These are phyloP conservation scores for Themeda triandra DNA, from an alignment of 176 grass and related monocot species.

Conservation along the genomic window DNA sequence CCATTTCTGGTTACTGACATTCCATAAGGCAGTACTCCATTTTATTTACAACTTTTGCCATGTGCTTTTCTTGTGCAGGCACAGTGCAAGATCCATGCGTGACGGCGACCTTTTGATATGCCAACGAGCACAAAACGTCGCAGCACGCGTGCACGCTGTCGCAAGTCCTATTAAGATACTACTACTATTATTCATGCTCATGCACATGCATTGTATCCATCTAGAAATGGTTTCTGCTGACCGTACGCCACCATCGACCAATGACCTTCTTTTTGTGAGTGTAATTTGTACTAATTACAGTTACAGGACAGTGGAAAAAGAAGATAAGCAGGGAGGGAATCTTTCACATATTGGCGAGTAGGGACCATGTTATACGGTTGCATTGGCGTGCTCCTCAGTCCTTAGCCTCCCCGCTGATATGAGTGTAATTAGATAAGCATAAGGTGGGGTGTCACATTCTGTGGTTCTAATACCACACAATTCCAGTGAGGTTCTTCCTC, in stretches of 20 bases:
- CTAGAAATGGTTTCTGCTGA: not conserved
- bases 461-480: not conserved
- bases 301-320: not conserved
- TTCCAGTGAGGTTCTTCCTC: not conserved
- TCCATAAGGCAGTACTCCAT: not conserved
- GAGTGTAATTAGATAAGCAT: not conserved
- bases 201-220: not conserved
- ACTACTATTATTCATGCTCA: not conserved
- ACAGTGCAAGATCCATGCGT: not conserved
- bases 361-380: not conserved
- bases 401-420: not conserved
- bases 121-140: constrained; percentile 15
- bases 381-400: not conserved
- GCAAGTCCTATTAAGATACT: not conserved
- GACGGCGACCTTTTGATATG: not conserved
- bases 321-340: not conserved
- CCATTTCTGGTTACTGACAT: constrained; percentile 4
- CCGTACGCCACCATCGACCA: constrained; percentile 9
- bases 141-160: constrained; percentile 21
- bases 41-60: not conserved
- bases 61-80: constrained; percentile 20
- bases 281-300: not conserved
- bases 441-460: constrained; percentile 1
- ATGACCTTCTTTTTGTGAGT: not conserved
- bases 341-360: not conserved